Evolutionary conservation across 352 stramenopile genomes (phyloP).

Genomic region (Globisporangium nunn): DNA sequence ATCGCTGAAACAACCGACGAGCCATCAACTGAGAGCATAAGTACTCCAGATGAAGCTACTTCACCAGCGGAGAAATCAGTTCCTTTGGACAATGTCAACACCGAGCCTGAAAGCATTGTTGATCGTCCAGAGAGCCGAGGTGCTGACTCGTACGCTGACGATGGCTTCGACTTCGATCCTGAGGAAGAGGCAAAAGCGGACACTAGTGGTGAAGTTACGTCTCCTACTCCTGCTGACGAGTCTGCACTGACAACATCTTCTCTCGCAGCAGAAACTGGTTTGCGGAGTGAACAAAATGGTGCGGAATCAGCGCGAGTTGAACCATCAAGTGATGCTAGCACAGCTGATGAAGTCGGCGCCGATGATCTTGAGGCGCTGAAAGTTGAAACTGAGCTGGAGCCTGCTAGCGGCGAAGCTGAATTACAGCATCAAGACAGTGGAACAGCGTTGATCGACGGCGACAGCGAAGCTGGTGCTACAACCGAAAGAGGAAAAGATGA

Average conservation of each 20-base stretch:
- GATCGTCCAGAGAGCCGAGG: conserved; percentile 9
- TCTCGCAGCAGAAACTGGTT: neutral
- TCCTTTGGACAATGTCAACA: neutral
- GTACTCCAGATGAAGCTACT: neutral
- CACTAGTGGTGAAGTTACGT: neutral
- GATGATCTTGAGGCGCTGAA: neutral
- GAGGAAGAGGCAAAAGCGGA: neutral
- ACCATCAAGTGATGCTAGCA: neutral
- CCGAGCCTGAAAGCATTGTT: neutral
- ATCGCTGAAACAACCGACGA: neutral
- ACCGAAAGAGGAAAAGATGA: neutral
- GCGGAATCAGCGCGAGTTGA: neutral
- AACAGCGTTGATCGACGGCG: neutral
- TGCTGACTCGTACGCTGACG: conserved; percentile 11
- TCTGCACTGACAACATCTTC: neutral
- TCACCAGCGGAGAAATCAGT: neutral
- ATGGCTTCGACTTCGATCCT: conserved; percentile 9
- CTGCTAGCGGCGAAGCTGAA: neutral
- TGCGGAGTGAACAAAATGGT: neutral
- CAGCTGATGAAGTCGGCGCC: neutral
- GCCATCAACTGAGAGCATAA: neutral
- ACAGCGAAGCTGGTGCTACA: neutral
- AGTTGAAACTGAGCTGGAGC: neutral
- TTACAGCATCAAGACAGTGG: neutral
- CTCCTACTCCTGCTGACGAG: neutral